A percentile compares a stretch with the other conserved stretches of the same genome.
Conservation (phyloP, 148 eudicot genomes). For the Silene uniflora region DNA sequence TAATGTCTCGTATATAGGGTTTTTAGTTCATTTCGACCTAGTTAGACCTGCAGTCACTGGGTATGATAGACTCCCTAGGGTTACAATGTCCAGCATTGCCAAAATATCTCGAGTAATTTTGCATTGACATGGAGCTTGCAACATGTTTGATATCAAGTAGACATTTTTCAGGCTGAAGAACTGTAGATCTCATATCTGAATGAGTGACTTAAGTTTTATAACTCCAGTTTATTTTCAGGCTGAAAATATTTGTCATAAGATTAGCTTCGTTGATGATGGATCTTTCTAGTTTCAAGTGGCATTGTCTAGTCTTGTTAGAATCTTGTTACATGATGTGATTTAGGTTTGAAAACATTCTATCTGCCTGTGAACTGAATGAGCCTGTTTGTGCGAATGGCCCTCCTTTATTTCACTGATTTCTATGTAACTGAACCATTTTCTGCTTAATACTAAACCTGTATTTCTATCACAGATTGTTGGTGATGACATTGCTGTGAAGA, state of each 20-base stretch:
- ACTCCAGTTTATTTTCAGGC: neutral
- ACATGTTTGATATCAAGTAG: neutral
- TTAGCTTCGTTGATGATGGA: neutral
- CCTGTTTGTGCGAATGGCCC: neutral
- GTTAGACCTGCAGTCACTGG: neutral
- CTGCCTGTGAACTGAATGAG: neutral
- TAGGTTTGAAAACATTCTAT: neutral
- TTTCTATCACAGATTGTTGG: slow-evolving; percentile 61
- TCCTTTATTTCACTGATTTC: slow-evolving; percentile 3
- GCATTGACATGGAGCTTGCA: neutral
- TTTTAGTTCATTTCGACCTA: slow-evolving; percentile 7
- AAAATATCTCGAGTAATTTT: neutral
- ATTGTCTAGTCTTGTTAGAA: neutral
- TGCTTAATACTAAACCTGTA: slow-evolving; percentile 6
- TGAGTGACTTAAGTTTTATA: neutral
- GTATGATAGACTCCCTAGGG: neutral
- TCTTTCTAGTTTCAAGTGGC: neutral
- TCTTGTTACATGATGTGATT: neutral
- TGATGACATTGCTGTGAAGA: slow-evolving; percentile 72
- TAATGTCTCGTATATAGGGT: neutral
- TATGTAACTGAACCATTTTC: slow-evolving; percentile 12
- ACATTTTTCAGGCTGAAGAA: neutral
- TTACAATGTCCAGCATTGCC: neutral
- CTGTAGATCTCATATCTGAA: neutral
- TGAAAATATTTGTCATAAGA: neutral